Percentiles rank a stretch among this genome's conserved stretches.
phyloP scores from a whole-genome alignment of 371 early-diverging fungal species.

The Homolaphlyctis polyrhiza region DNA sequence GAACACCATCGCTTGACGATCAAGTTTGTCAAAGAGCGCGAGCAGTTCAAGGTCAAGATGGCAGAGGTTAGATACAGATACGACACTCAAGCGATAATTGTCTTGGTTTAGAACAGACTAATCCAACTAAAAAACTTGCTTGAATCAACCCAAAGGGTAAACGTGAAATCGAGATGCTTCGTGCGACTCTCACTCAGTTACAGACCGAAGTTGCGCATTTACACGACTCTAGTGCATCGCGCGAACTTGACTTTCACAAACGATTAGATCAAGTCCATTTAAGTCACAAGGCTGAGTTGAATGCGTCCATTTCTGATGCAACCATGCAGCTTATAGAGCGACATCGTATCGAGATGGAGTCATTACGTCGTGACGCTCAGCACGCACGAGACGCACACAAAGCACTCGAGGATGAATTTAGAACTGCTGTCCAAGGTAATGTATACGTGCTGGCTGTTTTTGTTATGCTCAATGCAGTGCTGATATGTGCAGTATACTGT shows the following conservation, averaged over 20 bases:
- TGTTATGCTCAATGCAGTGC: background rate
- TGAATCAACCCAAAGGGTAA: slow-evolving; percentile 7
- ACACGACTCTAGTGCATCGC: background rate
- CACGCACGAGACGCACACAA: slow-evolving; percentile 16
- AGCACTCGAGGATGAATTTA: slow-evolving; percentile 23
- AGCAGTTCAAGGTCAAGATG: slow-evolving; percentile 22
- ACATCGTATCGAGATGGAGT: slow-evolving; percentile 12
- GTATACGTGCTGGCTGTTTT: background rate
- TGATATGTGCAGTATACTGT: no score
- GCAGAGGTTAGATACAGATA: slow-evolving; percentile 35
- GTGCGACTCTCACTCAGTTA: slow-evolving; percentile 20
- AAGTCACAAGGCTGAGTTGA: slow-evolving; percentile 9
- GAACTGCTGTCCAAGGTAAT: slow-evolving; percentile 13
- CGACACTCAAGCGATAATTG: background rate
- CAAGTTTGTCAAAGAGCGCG: slow-evolving; percentile 38
- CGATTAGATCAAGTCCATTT: slow-evolving; percentile 4
- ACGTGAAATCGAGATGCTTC: slow-evolving; percentile 27
- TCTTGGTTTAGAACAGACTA: background rate
- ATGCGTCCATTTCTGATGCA: slow-evolving; percentile 8
- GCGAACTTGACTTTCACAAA: slow-evolving; percentile 8
- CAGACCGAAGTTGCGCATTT: slow-evolving; percentile 14
- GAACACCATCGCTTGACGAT: slow-evolving; percentile 13
- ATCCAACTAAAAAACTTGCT: background rate
- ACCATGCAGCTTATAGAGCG: slow-evolving; percentile 7
- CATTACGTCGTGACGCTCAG: background rate